Conservation (phyloP, 2,329 filamentous ascomycete genomes). For the Sporothrix dimorphospora region DNA sequence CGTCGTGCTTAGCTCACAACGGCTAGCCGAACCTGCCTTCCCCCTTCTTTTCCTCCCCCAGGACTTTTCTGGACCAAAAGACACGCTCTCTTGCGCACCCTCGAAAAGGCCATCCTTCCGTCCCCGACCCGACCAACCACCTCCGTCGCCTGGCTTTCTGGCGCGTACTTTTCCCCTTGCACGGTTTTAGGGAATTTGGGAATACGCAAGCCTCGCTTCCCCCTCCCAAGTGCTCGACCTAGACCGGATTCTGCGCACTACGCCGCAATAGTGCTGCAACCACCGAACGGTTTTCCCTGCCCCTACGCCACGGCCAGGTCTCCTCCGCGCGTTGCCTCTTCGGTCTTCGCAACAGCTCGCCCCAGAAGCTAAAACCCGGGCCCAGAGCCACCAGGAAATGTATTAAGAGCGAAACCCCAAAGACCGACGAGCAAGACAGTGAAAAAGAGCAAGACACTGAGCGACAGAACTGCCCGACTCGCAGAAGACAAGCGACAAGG, state of each 20-base stretch:
- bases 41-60: not conserved
- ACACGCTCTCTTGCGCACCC: slow-evolving; percentile 3
- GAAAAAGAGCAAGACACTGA: slow-evolving; percentile 3
- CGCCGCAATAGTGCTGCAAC: slow-evolving; percentile 23
- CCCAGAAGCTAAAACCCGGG: slow-evolving; percentile 9
- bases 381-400: slow-evolving; percentile 18
- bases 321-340: slow-evolving; percentile 32
- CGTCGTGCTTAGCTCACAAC: slow-evolving; percentile 18
- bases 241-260: slow-evolving; percentile 20
- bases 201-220: not conserved
- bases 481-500: slow-evolving; percentile 1
- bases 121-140: not conserved
- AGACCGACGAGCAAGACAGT: not conserved
- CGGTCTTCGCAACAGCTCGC: slow-evolving; percentile 28
- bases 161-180: not conserved
- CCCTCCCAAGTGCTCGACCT: slow-evolving; percentile 9
- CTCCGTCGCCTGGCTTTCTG: slow-evolving; percentile 4
- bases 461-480: slow-evolving; percentile 1
- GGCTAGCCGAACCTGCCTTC: slow-evolving; percentile 12
- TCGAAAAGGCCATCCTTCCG: not conserved
- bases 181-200: not conserved
- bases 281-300: slow-evolving; percentile 18
- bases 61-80: not conserved
- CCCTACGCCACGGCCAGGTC: slow-evolving; percentile 23
- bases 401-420: not conserved